Evolutionary conservation across 2,329 filamentous ascomycete genomes (phyloP).

Genomic region (Leptographium galeiforme): DNA sequence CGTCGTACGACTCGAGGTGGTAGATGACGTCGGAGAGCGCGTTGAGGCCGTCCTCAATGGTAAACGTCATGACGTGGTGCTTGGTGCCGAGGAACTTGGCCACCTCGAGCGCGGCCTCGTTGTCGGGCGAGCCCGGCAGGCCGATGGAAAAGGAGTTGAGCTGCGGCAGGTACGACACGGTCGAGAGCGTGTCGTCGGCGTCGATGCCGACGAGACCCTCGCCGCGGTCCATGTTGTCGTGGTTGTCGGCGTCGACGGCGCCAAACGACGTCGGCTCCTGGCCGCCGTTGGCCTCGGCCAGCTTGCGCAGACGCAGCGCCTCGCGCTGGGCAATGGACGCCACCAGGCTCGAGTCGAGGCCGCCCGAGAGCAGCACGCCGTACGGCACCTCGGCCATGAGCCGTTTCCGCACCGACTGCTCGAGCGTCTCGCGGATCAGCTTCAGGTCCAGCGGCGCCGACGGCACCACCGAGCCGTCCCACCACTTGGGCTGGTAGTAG

Average conservation of each 20-base stretch:
- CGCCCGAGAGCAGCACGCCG: slow-evolving; percentile 87
- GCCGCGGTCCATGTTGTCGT: slow-evolving; percentile 42
- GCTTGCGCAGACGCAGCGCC: slow-evolving; percentile 62
- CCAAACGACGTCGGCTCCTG: slow-evolving; percentile 31
- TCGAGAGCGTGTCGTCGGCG: slow-evolving; percentile 77
- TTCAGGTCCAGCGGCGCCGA: slow-evolving; percentile 72
- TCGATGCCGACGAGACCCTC: slow-evolving; percentile 86
- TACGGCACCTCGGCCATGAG: slow-evolving; percentile 99
- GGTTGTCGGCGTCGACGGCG: slow-evolving; percentile 18
- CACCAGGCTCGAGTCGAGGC: slow-evolving; percentile 88
- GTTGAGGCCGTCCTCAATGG: slow-evolving; percentile 92
- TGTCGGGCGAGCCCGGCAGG: slow-evolving; percentile 83
- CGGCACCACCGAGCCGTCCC: slow-evolving; percentile 70
- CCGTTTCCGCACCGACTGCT: slow-evolving; percentile 86
- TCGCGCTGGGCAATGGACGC: slow-evolving; percentile 93
- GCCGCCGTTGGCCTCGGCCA: slow-evolving; percentile 36
- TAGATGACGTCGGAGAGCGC: slow-evolving; percentile 95
- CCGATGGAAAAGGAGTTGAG: slow-evolving; percentile 99
- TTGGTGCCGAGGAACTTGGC: slow-evolving; percentile 95
- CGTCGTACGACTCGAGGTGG: slow-evolving; percentile 95
- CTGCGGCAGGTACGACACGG: slow-evolving; percentile 81
- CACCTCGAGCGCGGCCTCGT: slow-evolving; percentile 80
- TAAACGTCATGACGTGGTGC: slow-evolving; percentile 97
- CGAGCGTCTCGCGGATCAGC: slow-evolving; percentile 65
- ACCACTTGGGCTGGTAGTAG: slow-evolving; percentile 90